Conservation (phyloP, 345 rosid species). For the Melastoma malabathricum region DNA sequence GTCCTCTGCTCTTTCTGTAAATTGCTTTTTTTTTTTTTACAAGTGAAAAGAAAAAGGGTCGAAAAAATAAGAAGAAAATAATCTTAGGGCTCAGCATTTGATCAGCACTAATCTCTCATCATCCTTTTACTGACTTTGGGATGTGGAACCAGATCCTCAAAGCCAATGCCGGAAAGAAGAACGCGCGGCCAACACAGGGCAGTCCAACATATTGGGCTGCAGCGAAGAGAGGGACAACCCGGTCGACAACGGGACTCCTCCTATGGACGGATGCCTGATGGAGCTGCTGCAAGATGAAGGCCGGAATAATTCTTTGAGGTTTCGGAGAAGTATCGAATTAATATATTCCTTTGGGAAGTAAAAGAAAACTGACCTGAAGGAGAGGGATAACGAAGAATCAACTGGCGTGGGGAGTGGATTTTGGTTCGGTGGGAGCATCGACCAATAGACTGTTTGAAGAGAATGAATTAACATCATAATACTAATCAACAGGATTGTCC, state of each 20-base stretch:
- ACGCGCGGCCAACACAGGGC: constrained; percentile 35
- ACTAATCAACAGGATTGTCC: no score
- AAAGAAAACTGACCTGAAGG: constrained; percentile 48
- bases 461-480: background rate
- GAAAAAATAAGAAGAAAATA: no score
- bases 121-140: no score
- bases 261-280: constrained; percentile 49
- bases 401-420: constrained; percentile 36
- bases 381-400: constrained; percentile 65
- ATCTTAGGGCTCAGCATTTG: no score
- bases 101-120: no score
- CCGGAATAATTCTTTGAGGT: no score
- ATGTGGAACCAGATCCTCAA: constrained; percentile 3
- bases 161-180: constrained; percentile 16
- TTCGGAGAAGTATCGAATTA: background rate
- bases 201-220: constrained; percentile 59
- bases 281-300: constrained; percentile 28
- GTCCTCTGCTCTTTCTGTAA: no score
- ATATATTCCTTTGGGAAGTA: no score
- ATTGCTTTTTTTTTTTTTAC: no score
- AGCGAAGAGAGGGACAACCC: constrained; percentile 44
- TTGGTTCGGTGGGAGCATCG: constrained; percentile 57
- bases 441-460: constrained; percentile 56
- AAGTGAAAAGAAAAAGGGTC: no score
- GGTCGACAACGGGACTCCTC: constrained; percentile 55